Base-by-base conservation (phyloP, 2,329 filamentous ascomycete genomes). In the Hymenoscyphus repandus region DNA sequence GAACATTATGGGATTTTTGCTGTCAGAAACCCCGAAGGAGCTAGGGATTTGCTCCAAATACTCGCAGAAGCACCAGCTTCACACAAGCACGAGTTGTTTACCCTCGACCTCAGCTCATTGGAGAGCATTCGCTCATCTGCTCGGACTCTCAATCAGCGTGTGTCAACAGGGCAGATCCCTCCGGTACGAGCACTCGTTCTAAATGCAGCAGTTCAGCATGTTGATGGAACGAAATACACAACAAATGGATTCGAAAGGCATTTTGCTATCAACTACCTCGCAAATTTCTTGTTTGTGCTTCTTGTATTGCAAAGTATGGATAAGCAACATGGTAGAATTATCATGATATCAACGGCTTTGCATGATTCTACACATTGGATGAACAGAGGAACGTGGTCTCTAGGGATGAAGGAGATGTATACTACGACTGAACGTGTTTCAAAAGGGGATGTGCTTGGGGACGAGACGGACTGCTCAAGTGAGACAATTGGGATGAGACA, bases 231-330 rank as follows among this genome's bases (percentile, higher is more conserved):
- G 27, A 59, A 56, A 3, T 65, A 65, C 50, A 67, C 64, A 11
- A 53, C 58, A 6, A 68, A 70, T 45, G 66, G 66, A 13, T 66
- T 62, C 45, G 68, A 69, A 41, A 62, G 60, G 55, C 59, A 61
- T 7, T 69, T 69, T 48, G 62, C 62, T 42, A 50, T 58, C 42
- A 68, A 64, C 47, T 69, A 68, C 51, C 62, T 69, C 7, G 61
- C 62, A 2, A 66, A 69, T 45, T 69, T 66, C 49, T 62, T 69
- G 22, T 56, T 69, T 18, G 60, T 62, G 1, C 49, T 69, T 12
- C 50, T 68, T 36, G 50, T 69, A 3, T 56, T 70, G n/a, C 58
- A 63, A 51, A 68, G 66, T 32, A 62, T 69, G 59, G 66, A 69
- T 53, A 60, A 60, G 49, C 50, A 65, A 39, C 39, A 62, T 12